Evolutionary conservation across 2,329 filamentous ascomycete genomes (phyloP).

Genomic region (Cercospora sp.): DNA sequence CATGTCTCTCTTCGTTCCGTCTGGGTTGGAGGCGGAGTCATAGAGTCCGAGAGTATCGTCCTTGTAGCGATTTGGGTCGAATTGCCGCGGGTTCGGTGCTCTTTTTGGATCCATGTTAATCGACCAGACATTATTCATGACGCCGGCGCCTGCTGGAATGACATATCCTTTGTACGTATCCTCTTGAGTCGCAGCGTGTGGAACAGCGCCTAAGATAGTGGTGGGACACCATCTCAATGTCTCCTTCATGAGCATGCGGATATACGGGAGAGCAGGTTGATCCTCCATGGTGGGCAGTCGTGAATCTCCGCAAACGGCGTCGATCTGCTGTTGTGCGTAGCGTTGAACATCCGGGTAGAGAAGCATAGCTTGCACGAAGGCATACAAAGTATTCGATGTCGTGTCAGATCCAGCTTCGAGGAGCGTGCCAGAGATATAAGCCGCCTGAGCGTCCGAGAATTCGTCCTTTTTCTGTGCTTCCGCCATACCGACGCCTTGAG

Average conservation of each 20-base stretch:
- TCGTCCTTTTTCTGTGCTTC: slow-evolving; percentile 30
- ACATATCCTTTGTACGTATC: slow-evolving; percentile 33
- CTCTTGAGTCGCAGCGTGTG: slow-evolving; percentile 30
- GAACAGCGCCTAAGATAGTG: slow-evolving; percentile 26
- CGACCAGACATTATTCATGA: slow-evolving; percentile 34
- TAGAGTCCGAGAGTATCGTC: slow-evolving; percentile 27
- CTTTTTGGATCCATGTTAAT: slow-evolving; percentile 28
- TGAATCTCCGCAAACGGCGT: slow-evolving; percentile 22
- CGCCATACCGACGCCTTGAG: slow-evolving; percentile 25
- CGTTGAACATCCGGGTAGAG: slow-evolving; percentile 26
- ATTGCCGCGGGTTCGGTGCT: slow-evolving; percentile 28
- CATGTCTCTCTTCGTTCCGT: slow-evolving; percentile 17
- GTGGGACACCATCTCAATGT: slow-evolving; percentile 26
- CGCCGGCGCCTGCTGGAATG: slow-evolving; percentile 30
- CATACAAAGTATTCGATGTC: slow-evolving; percentile 37
- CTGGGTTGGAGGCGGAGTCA: slow-evolving; percentile 35
- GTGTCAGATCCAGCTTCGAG: slow-evolving; percentile 48
- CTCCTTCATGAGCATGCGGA: slow-evolving; percentile 28
- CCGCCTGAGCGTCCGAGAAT: slow-evolving; percentile 30
- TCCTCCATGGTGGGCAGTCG: slow-evolving; percentile 28
- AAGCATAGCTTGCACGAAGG: slow-evolving; percentile 39
- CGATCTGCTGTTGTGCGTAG: slow-evolving; percentile 28
- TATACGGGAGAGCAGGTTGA: slow-evolving; percentile 21
- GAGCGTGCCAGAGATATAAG: slow-evolving; percentile 39
- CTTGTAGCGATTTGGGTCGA: slow-evolving; percentile 32